phyloP scores from a whole-genome alignment of 2,329 filamentous ascomycete genomes.

The Trichoderma sp. region DNA sequence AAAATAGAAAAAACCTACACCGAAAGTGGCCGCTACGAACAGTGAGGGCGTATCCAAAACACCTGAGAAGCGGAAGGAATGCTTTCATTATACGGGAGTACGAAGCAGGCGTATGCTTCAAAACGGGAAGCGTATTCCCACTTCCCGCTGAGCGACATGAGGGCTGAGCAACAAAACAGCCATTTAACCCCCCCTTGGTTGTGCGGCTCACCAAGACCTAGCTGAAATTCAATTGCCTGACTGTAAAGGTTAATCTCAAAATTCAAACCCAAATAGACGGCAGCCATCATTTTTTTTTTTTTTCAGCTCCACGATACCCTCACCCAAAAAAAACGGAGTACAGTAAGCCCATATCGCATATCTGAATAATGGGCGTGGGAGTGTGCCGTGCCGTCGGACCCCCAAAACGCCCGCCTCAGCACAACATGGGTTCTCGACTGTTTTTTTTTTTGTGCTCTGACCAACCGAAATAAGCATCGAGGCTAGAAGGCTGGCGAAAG shows the following conservation, averaged over 20 bases:
- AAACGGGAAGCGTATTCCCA: background rate
- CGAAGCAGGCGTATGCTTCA: background rate
- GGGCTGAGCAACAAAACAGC: background rate
- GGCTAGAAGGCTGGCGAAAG: constrained; percentile 10
- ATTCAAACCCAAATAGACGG: background rate
- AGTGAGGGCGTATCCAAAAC: background rate
- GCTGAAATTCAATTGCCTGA: background rate
- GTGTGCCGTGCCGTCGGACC: constrained; percentile 9
- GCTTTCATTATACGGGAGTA: no score
- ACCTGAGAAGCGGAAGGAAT: background rate
- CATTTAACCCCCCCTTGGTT: background rate
- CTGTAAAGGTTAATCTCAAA: background rate
- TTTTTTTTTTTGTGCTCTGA: background rate
- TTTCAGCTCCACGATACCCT: background rate
- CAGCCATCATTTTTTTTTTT: background rate
- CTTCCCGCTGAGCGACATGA: background rate
- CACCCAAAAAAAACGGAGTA: background rate
- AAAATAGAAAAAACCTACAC: background rate
- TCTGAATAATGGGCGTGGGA: background rate
- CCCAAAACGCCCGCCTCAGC: background rate
- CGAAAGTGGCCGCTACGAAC: background rate
- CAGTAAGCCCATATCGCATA: constrained; percentile 3
- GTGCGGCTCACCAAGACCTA: background rate
- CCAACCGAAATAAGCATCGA: background rate
- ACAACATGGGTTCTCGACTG: background rate